phyloP scores from a whole-genome alignment of 2,329 filamentous ascomycete species.

The Orbilia ellipsospora region DNA sequence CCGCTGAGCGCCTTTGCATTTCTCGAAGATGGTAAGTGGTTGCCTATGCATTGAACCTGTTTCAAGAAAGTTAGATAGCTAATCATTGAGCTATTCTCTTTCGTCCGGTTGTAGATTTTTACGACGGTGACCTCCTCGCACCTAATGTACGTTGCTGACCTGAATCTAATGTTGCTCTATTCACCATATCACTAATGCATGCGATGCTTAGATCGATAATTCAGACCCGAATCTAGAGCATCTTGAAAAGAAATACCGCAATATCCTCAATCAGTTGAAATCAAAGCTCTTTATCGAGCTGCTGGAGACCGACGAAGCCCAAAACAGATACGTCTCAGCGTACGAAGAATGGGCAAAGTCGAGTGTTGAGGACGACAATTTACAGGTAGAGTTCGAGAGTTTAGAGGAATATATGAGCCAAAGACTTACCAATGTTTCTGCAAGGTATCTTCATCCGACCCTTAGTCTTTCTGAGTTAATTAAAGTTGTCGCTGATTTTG shows the following conservation, averaged over 20 bases:
- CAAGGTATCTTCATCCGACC: neutral
- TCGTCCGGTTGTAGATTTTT: conserved; percentile 9
- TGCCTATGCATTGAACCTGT: neutral
- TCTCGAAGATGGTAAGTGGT: conserved; percentile 28
- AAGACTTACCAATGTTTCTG: conserved; percentile 17
- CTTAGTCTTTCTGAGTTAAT: neutral
- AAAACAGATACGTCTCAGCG: neutral
- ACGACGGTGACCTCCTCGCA: conserved; percentile 24
- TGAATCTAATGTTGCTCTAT: neutral
- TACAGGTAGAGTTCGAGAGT: conserved; percentile 14
- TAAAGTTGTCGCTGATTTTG: neutral
- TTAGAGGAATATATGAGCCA: conserved; percentile 22
- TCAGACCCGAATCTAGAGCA: neutral
- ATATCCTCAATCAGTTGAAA: conserved; percentile 19
- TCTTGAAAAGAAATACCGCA: conserved; percentile 9
- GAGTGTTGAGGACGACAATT: conserved; percentile 1
- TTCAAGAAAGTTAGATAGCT: too few relatives aligned
- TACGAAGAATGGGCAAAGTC: conserved; percentile 19
- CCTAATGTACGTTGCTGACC: neutral
- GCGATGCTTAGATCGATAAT: neutral
- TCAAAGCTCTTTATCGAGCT: conserved; percentile 18
- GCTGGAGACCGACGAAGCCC: conserved; percentile 4
- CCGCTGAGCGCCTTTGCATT: neutral
- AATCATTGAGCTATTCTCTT: neutral
- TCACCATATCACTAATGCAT: neutral